phyloP scores from a whole-genome alignment of 1,139 yeast genomes.

The Nakaseomyces kungkrabaensis region DNA sequence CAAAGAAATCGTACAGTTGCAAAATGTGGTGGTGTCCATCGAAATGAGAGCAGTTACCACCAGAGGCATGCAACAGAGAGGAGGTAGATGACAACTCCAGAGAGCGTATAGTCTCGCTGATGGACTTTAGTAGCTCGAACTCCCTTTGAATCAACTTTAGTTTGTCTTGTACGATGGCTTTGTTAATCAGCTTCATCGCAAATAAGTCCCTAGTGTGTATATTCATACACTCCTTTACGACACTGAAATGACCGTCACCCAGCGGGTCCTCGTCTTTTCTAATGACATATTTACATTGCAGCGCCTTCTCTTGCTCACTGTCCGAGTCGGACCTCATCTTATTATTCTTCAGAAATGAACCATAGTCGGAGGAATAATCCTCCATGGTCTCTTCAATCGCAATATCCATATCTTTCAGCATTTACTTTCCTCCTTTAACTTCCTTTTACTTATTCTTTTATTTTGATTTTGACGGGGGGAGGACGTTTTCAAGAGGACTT shows the following conservation, averaged over 20 bases:
- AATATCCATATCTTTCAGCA: slow-evolving; percentile 1
- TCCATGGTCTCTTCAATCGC: not conserved
- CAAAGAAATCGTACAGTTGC: slow-evolving; percentile 60
- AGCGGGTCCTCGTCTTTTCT: slow-evolving; percentile 13
- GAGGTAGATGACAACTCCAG: slow-evolving; percentile 11
- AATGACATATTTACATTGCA: slow-evolving; percentile 24
- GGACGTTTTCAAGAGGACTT: too few species aligned
- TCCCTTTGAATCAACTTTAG: slow-evolving; percentile 28
- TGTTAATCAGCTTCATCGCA: slow-evolving; percentile 29
- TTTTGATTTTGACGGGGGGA: not conserved
- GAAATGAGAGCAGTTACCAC: slow-evolving; percentile 9
- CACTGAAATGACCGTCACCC: slow-evolving; percentile 30
- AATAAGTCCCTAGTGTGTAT: slow-evolving; percentile 21
- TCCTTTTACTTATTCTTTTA: not conserved
- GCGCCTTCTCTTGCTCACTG: slow-evolving; percentile 7
- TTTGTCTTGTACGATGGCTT: slow-evolving; percentile 21
- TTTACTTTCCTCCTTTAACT: not conserved
- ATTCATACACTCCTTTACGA: slow-evolving; percentile 29
- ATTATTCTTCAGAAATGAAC: slow-evolving; percentile 3
- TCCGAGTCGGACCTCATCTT: not conserved
- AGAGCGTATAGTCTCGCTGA: slow-evolving; percentile 20
- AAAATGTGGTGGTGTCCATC: slow-evolving; percentile 49
- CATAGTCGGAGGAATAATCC: slow-evolving; percentile 3
- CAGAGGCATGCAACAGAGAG: slow-evolving; percentile 1
- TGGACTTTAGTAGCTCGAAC: slow-evolving; percentile 18